phyloP scores from a whole-genome alignment of 176 grass and related monocot genomes.

The Elymus sibiricus region DNA sequence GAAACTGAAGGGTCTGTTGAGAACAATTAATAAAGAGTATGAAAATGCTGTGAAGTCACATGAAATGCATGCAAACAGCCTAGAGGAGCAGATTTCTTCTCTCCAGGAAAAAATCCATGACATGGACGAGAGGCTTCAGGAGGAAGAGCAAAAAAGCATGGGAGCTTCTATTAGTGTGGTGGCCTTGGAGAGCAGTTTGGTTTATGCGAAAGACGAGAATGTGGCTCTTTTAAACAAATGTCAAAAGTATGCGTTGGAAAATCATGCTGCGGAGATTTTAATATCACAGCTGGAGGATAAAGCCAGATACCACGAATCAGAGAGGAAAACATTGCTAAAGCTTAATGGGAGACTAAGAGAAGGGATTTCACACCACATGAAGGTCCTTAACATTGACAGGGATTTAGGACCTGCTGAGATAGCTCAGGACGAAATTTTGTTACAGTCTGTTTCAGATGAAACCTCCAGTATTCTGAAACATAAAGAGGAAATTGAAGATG shows the following conservation, averaged over 20 bases:
- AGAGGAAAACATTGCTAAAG: slow-evolving; percentile 45
- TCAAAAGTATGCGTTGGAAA: slow-evolving; percentile 42
- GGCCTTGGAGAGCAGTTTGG: slow-evolving; percentile 65
- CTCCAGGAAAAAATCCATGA: slow-evolving; percentile 43
- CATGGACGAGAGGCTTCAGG: slow-evolving; percentile 52
- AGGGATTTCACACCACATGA: slow-evolving; percentile 56
- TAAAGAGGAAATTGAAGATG: slow-evolving; percentile 58
- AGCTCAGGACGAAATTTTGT: slow-evolving; percentile 53
- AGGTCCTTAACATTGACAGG: slow-evolving; percentile 52
- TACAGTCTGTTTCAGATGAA: slow-evolving; percentile 51
- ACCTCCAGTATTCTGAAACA: slow-evolving; percentile 51
- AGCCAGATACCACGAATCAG: slow-evolving; percentile 30
- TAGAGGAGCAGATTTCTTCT: slow-evolving; percentile 57
- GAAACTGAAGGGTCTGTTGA: slow-evolving; percentile 60
- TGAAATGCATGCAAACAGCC: slow-evolving; percentile 32
- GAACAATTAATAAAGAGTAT: slow-evolving; percentile 46
- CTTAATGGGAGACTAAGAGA: slow-evolving; percentile 64
- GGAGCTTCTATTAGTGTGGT: slow-evolving; percentile 50
- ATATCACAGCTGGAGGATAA: slow-evolving; percentile 64
- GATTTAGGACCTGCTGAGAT: slow-evolving; percentile 48
- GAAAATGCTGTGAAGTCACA: slow-evolving; percentile 41
- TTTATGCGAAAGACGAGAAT: slow-evolving; percentile 57
- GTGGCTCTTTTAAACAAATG: slow-evolving; percentile 40
- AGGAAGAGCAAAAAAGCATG: slow-evolving; percentile 49
- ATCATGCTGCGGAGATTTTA: slow-evolving; percentile 42